Evolutionary conservation across 2,329 filamentous ascomycete genomes (phyloP).

Genomic region (Penicillium decumbens): DNA sequence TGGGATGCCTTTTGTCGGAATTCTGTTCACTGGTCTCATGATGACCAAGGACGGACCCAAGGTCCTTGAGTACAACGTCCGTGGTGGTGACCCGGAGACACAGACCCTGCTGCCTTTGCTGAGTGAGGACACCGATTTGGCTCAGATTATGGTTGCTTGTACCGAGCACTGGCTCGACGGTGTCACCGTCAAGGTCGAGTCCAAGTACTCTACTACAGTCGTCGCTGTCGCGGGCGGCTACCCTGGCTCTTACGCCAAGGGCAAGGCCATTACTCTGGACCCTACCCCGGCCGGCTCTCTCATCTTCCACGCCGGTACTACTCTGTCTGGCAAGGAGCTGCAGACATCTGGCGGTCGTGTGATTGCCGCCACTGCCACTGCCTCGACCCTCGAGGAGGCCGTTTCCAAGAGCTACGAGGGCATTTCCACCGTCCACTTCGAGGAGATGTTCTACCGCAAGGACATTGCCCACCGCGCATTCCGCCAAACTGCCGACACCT

Average conservation of each 20-base stretch:
- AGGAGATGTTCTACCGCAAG: constrained; percentile 85
- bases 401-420: constrained; percentile 84
- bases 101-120: constrained; percentile 80
- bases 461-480: constrained; percentile 77
- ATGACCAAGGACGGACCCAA: constrained; percentile 76
- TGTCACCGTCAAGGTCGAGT: constrained; percentile 62
- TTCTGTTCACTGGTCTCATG: constrained; percentile 68
- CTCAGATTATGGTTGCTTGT: constrained; percentile 83
- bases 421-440: constrained; percentile 73
- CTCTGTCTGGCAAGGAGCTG: constrained; percentile 58
- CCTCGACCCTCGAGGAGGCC: constrained; percentile 70
- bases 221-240: constrained; percentile 93
- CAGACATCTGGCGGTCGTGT: constrained; percentile 82
- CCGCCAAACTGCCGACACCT: constrained; percentile 31
- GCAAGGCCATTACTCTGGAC: constrained; percentile 57
- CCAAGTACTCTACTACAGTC: constrained; percentile 77
- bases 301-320: constrained; percentile 92
- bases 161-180: constrained; percentile 68
- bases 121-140: constrained; percentile 73
- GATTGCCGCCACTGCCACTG: constrained; percentile 83
- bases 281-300: constrained; percentile 57
- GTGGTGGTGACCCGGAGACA: constrained; percentile 88
- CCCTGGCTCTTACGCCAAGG: constrained; percentile 79
- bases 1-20: constrained; percentile 48
- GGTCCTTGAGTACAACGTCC: constrained; percentile 87